A percentile compares a stretch with the other conserved stretches of the same genome.
These are phyloP conservation scores for Thelonectria rubi DNA, from an alignment of 2,329 filamentous ascomycete species.

Conservation along the genomic window DNA sequence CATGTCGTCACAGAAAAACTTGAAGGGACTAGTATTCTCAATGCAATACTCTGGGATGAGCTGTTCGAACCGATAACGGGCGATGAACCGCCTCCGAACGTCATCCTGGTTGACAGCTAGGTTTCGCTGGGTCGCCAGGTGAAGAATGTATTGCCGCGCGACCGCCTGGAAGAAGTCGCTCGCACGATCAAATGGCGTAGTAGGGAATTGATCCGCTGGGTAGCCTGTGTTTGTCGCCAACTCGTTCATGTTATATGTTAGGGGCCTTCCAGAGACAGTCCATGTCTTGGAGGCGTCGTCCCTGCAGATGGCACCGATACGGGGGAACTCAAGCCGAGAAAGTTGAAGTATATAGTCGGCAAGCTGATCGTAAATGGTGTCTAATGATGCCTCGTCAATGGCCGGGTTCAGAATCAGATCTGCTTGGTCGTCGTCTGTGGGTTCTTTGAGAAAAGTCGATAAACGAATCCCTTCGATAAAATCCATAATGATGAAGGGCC, in stretches of 20 bases:
- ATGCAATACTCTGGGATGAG: no score
- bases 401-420: constrained; percentile 31
- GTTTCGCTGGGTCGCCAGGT: no score
- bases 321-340: constrained; percentile 43
- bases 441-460: constrained; percentile 36
- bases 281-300: constrained; percentile 36
- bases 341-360: constrained; percentile 41
- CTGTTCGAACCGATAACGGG: no score
- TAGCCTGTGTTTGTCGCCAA: constrained; percentile 45
- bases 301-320: constrained; percentile 48
- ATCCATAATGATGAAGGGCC: constrained; percentile 48
- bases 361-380: constrained; percentile 38
- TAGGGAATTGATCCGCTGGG: constrained; percentile 42
- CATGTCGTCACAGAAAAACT: no score
- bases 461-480: constrained; percentile 42
- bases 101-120: no score
- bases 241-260: constrained; percentile 54
- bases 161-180: constrained; percentile 43
- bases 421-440: constrained; percentile 37
- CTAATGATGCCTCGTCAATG: constrained; percentile 33
- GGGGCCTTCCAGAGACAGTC: constrained; percentile 45
- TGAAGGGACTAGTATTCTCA: no score
- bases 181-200: constrained; percentile 42
- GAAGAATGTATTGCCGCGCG: no score
- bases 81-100: no score